Evolutionary conservation across 306 rosid species (phyloP), one percentile per base, ranked within the genome.

Genomic region (Oemleria cerasiformis): DNA sequence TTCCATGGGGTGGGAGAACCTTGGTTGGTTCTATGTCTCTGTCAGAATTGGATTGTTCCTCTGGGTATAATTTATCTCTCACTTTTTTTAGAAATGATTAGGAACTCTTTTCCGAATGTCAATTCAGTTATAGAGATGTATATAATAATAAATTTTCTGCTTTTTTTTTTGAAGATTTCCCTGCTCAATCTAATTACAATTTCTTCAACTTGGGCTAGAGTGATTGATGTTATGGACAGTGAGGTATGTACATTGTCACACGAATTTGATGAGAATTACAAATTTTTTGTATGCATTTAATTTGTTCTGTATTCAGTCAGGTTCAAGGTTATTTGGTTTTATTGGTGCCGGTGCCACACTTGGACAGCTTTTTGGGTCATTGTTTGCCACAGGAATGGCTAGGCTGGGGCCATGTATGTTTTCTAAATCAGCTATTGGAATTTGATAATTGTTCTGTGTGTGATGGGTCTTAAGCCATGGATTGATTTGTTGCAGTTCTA

Each of bases 271-370:
- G 21, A 65, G 15, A 19, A 48, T 54, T 54, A 62, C 51, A 57
- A 48, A 50, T 61, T 68, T 41, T 79, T 70, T 14, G 34, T 60
- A 40, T 56, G 43, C 71, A 11, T 75, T 78, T 87, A 80, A 83
- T 74, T 78, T 80, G 65, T 74, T 70, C 21, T 66, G 78, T 67
- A 59, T 91, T 86, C 99, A 94, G 99, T 94, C 99, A 89, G 99
- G 99, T 88, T 86, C 97, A 70, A 94, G 99, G 91, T 86, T 94
- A 78, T 94, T 94, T 65, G 99, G 97, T 65, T 94, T 94, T 80
- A 85, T 94, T 72, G 99, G 97, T 73, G 97, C 97, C 71, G 99
- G 99, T 65, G 99, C 99, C 67, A 94, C 99, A 15, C 99, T 94
- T n/a, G 99, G 97, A 73, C 99, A 94, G 82, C 87, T 94, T 60